Base-by-base conservation (phyloP, 2,329 filamentous ascomycete genomes). In the Neonectria hederae region DNA sequence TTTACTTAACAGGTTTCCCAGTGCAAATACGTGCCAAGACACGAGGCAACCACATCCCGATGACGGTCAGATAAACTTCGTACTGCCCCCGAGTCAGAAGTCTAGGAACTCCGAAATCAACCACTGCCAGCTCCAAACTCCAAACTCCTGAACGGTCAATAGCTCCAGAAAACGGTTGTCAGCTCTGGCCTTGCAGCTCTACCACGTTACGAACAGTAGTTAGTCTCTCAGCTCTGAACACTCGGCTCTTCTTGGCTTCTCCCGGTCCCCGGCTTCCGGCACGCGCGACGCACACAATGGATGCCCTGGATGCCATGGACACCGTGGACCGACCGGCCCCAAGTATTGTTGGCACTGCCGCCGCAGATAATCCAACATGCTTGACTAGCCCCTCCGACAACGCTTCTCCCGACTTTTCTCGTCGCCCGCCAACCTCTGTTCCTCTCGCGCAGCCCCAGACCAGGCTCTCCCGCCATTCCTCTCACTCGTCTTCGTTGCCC, bases 401-500 rank as follows among this genome's bases (percentile, higher is more conserved):
- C 65, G 66, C 68, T 72, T 70, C 70, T 59, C 63, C 72, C 69
- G 68, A 74, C 60, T 72, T 73, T 73, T 73, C 66, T 69, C 69
- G 68, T 46, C 60, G 59, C 52, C 65, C 58, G 54, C 66, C 68
- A 52, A 14, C 52, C 22, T 54, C 42, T 49, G 32, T 62, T 40
- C 48, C 62, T 54, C 46, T 38, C 32, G 26, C 26, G 30, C 62
- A 38, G 17, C 52, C 54, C 46, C 61, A 61, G 22, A 48, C 64
- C 21, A 65, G 71, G 10, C 68, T 71, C 21, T 64, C 65, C 54
- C 69, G 73, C 54, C 52, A 65, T 40, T 46, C 69, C 30, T 75
- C 69, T n/a, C 62, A 71, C 19, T 76, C 75, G 65, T 81, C 83
- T 63, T 82, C 85, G 66, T 81, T 83, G 57, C 79, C 83, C 30